Percentiles rank a stretch among this genome's conserved stretches.
Conservation (phyloP, 1,284 basidiomycete species). For the Agaricales sp. region DNA sequence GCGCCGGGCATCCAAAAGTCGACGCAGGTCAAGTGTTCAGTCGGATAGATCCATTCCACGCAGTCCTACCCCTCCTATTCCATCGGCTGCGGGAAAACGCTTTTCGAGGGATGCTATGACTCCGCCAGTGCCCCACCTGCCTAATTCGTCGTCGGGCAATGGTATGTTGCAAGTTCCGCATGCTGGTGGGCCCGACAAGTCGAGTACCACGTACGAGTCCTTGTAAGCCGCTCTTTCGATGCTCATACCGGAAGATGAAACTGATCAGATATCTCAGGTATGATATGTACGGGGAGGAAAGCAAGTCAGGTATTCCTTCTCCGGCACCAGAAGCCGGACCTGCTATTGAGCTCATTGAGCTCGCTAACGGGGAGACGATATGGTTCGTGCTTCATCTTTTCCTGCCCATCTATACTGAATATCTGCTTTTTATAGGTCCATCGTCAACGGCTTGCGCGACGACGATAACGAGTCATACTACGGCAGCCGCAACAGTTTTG, state of each 20-base stretch:
- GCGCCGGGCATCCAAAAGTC: conserved; percentile 42
- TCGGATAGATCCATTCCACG: conserved; percentile 59
- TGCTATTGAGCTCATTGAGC: conserved; percentile 67
- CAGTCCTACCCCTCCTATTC: conserved; percentile 71
- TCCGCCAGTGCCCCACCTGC: conserved; percentile 63
- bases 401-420: conserved; percentile 2
- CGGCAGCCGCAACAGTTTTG: conserved; percentile 51
- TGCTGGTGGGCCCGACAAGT: conserved; percentile 42
- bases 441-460: conserved; percentile 72
- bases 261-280: conserved; percentile 37
- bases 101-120: conserved; percentile 52
- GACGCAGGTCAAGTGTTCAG: conserved; percentile 46
- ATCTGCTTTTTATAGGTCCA: conserved; percentile 44
- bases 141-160: conserved; percentile 37
- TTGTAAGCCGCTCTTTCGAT: conserved; percentile 38
- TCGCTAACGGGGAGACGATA: conserved; percentile 75
- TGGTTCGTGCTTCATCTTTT: conserved; percentile 42
- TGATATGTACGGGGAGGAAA: conserved; percentile 68
- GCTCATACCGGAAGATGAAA: no score
- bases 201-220: conserved; percentile 62
- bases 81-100: conserved; percentile 43
- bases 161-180: conserved; percentile 29
- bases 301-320: conserved; percentile 14
- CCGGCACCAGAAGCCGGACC: conserved; percentile 38
- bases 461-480: conserved; percentile 64